A percentile compares a stretch with the other conserved stretches of the same genome.
Evolutionary conservation across 306 rosid species (phyloP).

Genomic region (Quercus gilva): DNA sequence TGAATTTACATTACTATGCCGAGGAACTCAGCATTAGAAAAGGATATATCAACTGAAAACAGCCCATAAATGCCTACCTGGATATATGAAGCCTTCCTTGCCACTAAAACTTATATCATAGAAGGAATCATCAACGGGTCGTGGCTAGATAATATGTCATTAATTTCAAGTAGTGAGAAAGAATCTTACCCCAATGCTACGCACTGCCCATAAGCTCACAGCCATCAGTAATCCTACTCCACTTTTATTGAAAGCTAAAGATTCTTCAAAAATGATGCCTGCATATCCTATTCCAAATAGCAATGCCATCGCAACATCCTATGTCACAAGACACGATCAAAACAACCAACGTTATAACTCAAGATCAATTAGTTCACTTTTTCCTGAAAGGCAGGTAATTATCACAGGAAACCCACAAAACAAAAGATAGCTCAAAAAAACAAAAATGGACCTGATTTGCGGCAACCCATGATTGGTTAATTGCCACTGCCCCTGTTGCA

Average conservation of each 20-base stretch:
- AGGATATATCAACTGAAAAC: not conserved
- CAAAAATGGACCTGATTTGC: conserved; percentile 74
- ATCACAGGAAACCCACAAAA: conserved; percentile 10
- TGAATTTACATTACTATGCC: not conserved
- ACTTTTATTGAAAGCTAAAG: conserved; percentile 90
- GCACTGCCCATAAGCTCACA: conserved; percentile 85
- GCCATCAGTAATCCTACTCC: conserved; percentile 99
- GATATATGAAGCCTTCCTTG: not conserved
- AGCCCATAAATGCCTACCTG: not conserved
- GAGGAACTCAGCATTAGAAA: not conserved
- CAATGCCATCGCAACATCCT: conserved; percentile 95
- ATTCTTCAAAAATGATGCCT: conserved; percentile 95
- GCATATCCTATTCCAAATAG: conserved; percentile 89
- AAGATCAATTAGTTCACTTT: not conserved
- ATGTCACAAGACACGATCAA: conserved; percentile 15
- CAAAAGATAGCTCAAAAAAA: conserved; percentile 12
- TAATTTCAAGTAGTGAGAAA: conserved; percentile 8
- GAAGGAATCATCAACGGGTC: not conserved
- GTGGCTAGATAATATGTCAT: conserved; percentile 14
- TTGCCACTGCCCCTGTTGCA: conserved; percentile 71
- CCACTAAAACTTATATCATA: conserved; percentile 1
- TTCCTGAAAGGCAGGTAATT: conserved; percentile 1
- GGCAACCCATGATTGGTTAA: conserved; percentile 94
- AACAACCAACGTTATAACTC: conserved; percentile 8
- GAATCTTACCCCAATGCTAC: conserved; percentile 83